A percentile compares a stretch with the other conserved stretches of the same genome.
Evolutionary conservation across 2,329 filamentous ascomycete species (phyloP).

Genomic region (Cladosporium colombiae): DNA sequence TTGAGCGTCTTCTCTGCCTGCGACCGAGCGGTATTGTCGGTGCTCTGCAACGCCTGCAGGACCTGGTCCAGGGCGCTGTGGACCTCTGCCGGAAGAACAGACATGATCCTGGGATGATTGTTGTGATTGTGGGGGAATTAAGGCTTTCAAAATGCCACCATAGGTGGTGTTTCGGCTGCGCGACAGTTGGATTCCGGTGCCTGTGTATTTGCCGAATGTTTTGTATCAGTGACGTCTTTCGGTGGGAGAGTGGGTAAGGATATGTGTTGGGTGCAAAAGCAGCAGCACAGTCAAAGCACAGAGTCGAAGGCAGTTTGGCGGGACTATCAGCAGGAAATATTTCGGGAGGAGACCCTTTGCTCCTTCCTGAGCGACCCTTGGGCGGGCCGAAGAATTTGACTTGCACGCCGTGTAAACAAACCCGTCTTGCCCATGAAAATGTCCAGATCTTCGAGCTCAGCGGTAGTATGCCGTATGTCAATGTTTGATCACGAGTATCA

Average conservation of each 20-base stretch:
- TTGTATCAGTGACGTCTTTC: background rate
- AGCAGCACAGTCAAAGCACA: background rate
- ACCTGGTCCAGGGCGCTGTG: constrained; percentile 83
- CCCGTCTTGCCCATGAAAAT: background rate
- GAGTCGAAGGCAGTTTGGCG: background rate
- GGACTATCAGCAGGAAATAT: background rate
- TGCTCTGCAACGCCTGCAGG: constrained; percentile 81
- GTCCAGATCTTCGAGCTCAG: background rate
- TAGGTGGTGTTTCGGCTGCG: background rate
- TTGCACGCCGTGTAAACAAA: background rate
- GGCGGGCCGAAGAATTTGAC: background rate
- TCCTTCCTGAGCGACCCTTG: background rate
- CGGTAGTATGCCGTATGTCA: background rate
- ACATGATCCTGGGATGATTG: constrained; percentile 43
- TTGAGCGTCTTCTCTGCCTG: constrained; percentile 89
- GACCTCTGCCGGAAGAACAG: constrained; percentile 79
- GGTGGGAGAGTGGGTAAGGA: background rate
- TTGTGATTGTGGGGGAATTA: constrained; percentile 19
- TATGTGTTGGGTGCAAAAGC: background rate
- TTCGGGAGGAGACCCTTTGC: background rate
- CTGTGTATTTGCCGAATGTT: background rate
- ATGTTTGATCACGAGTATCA: background rate
- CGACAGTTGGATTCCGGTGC: background rate
- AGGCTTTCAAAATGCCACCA: constrained; percentile 11
- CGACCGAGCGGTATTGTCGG: constrained; percentile 82